phyloP scores from a whole-genome alignment of 495 filamentous ascomycete genomes.

The Penicillium samsonianum region DNA sequence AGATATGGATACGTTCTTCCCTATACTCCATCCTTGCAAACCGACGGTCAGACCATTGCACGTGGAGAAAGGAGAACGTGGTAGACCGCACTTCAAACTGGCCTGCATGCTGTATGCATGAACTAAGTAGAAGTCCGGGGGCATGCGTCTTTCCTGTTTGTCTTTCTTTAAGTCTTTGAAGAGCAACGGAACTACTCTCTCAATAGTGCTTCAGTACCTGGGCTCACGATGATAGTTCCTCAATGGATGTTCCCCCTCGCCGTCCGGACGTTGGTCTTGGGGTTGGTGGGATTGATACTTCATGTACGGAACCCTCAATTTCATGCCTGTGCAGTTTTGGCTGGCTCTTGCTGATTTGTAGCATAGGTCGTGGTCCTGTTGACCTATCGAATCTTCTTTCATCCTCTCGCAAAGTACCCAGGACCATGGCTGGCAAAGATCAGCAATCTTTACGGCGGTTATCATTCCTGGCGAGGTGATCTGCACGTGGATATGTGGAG shows the following conservation, averaged over 20 bases:
- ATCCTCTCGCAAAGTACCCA: constrained; percentile 4
- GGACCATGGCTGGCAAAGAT: not conserved
- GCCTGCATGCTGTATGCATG: not conserved
- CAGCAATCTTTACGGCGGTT: not conserved
- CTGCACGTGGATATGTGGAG: not conserved
- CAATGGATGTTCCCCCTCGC: not conserved
- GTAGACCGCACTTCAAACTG: not conserved
- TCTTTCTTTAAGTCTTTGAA: not conserved
- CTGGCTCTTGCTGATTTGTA: not conserved
- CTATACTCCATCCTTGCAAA: not conserved
- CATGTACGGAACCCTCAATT: not conserved
- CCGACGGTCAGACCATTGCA: not conserved
- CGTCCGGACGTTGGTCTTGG: not conserved
- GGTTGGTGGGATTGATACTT: not conserved
- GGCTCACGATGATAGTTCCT: not conserved
- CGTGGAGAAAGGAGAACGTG: not conserved
- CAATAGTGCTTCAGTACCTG: not conserved
- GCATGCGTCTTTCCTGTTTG: not conserved
- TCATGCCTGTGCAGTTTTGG: not conserved
- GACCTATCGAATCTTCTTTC: constrained; percentile 1
- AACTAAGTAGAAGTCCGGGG: not conserved
- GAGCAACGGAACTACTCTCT: not conserved
- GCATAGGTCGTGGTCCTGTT: not conserved
- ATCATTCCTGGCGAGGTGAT: constrained; percentile 1
- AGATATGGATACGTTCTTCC: too few species aligned